Conservation (phyloP, 2,329 filamentous ascomycete species). For the Harringtonia aguacate region DNA sequence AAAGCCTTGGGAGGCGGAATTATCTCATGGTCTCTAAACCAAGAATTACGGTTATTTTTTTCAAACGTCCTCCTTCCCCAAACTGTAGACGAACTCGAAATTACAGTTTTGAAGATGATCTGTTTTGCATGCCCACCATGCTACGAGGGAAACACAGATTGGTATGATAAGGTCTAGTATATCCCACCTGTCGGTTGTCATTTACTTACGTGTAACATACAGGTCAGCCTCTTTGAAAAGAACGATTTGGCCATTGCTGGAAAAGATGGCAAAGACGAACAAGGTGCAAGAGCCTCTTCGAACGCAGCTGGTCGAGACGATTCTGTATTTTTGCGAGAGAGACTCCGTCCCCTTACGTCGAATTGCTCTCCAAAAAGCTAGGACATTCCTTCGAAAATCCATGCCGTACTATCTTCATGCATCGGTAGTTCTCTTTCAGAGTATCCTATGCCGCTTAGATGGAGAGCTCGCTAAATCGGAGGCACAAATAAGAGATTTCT, state of each 20-base stretch:
- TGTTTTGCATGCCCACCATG: conserved; percentile 3
- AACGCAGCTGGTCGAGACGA: neutral
- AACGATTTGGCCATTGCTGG: neutral
- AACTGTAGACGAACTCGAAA: neutral
- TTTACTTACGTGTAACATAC: neutral
- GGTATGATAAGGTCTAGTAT: neutral
- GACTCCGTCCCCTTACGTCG: neutral
- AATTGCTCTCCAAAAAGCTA: neutral
- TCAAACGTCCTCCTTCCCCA: neutral
- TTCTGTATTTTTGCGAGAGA: conserved; percentile 2
- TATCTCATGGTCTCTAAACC: neutral
- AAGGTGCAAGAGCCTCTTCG: neutral
- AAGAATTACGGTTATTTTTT: neutral
- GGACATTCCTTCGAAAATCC: neutral
- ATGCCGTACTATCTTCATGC: conserved; percentile 6
- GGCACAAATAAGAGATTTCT: neutral
- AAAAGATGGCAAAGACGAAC: neutral
- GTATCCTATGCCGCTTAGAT: neutral
- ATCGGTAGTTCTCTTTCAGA: conserved; percentile 2
- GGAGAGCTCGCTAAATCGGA: neutral
- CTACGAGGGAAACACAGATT: conserved; percentile 2
- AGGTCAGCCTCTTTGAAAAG: neutral
- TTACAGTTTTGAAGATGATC: neutral
- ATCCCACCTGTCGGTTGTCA: neutral
- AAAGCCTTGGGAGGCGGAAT: neutral